Conservation (phyloP, 1,139 yeast genomes). For the Hansenula lynferdii region DNA sequence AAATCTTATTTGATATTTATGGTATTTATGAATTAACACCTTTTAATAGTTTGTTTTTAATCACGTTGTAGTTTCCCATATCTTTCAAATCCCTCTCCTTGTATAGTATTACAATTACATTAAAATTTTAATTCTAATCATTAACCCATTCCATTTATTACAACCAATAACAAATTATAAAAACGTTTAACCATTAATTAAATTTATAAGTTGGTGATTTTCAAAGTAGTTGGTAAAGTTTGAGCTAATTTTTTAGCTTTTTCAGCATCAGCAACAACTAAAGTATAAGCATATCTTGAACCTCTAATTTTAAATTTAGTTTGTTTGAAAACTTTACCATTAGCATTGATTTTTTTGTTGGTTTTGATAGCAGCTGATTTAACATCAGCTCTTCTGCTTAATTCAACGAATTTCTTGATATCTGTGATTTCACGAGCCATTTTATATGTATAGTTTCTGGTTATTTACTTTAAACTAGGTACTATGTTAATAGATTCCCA, state of each 20-base stretch:
- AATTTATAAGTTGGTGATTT: conserved; percentile 61
- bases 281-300: conserved; percentile 89
- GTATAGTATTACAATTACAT: neutral
- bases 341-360: conserved; percentile 81
- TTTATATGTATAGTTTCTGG: no score
- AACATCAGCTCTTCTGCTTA: conserved; percentile 97
- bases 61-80: neutral
- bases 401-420: conserved; percentile 96
- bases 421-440: conserved; percentile 71
- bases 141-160: conserved; percentile 2
- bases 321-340: conserved; percentile 85
- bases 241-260: conserved; percentile 98
- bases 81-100: neutral
- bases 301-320: conserved; percentile 99
- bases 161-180: conserved; percentile 1
- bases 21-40: neutral
- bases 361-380: conserved; percentile 86
- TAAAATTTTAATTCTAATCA: neutral
- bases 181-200: neutral
- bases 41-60: neutral
- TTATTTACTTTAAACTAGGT: no score
- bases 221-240: conserved; percentile 95
- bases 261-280: conserved; percentile 92
- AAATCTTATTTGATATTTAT: no score
- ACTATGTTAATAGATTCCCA: no score